Base-by-base conservation (phyloP, 805 yeast species). In the Pichia occidentalis region DNA sequence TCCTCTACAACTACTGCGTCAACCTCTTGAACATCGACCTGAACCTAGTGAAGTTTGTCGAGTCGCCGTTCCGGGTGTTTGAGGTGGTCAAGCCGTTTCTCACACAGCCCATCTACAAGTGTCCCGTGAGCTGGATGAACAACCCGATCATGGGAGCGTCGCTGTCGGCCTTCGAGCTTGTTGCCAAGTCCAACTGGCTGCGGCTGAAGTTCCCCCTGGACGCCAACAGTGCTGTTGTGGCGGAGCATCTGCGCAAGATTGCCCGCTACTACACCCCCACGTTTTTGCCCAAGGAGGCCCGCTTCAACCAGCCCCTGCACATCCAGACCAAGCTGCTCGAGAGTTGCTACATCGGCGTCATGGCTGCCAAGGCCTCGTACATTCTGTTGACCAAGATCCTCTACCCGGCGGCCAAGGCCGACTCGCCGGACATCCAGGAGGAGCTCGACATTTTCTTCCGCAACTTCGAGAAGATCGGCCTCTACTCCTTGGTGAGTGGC, bases 1-100 rank as follows among this genome's bases (percentile, higher is more conserved):
- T 66, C 40, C 44, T 65, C 2, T 68, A 63, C 52, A 67, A 68
- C 44, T 68, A 61, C 44, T 53, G 65, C 4, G 57, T 60, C 2
- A 49, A 56, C 4, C 41, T 67, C 7, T 49, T 65, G 8, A 50
- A 55, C 16, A 58, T 68, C 7, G 53, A 59, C 9, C 51, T 45
- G 22, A 33, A 47, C 4, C 56, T 54, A n/a, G 37, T 53, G 37
- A 37, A 45, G 13, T 50, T 51, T 1, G 36, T 67, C 12, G 67
- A 70, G 1, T 60, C 64, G 5, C 73, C 73, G 4, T 68, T 61
- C 44, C 50, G 47, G 4, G 56, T 66, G 24, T 68, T 59, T 38
- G 45, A 45, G 27, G 59, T 52, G 12, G 48, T 52, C 32, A 49
- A 51, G 31, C 52, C 52, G 9, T 40, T 49, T 14, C 41, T 67